Conservation (phyloP, 768 basidiomycete species). For the Tubosaeta sp. region DNA sequence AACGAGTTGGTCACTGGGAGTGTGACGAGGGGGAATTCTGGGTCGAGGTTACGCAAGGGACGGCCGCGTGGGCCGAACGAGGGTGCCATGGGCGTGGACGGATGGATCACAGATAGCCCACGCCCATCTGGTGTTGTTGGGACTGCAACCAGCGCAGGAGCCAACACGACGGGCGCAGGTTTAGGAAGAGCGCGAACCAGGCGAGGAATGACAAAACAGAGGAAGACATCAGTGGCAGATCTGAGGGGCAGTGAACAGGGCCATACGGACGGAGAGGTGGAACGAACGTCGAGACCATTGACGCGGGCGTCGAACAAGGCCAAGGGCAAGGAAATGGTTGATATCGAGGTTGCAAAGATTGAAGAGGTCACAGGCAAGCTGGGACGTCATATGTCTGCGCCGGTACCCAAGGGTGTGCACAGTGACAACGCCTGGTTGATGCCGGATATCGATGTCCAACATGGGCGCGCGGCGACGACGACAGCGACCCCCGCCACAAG, state of each 20-base stretch:
- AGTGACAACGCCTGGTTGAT: not conserved
- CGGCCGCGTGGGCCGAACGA: conserved; percentile 1
- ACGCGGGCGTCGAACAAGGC: not conserved
- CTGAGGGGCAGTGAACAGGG: conserved; percentile 25
- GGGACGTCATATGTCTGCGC: not conserved
- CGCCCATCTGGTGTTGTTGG: not conserved
- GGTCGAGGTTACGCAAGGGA: conserved; percentile 16
- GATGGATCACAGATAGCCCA: conserved; percentile 1
- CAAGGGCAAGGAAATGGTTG: no score
- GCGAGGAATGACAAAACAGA: conserved; percentile 5
- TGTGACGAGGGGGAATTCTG: not conserved
- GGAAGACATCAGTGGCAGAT: conserved; percentile 23
- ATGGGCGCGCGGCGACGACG: conserved; percentile 1
- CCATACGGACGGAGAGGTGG: conserved; percentile 26
- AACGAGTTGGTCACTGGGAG: conserved; percentile 5
- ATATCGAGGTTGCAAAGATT: no score
- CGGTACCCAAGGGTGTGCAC: not conserved
- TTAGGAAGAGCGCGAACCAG: conserved; percentile 1
- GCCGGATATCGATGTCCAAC: not conserved
- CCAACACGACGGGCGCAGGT: not conserved
- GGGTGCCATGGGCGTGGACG: not conserved
- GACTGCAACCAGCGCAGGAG: not conserved
- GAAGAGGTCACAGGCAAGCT: not conserved
- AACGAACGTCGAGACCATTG: not conserved
- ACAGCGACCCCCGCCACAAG: conserved; percentile 1